These are phyloP conservation scores for Sporothrix protearum DNA, from an alignment of 2,329 filamentous ascomycete genomes.

Conservation along the genomic window DNA sequence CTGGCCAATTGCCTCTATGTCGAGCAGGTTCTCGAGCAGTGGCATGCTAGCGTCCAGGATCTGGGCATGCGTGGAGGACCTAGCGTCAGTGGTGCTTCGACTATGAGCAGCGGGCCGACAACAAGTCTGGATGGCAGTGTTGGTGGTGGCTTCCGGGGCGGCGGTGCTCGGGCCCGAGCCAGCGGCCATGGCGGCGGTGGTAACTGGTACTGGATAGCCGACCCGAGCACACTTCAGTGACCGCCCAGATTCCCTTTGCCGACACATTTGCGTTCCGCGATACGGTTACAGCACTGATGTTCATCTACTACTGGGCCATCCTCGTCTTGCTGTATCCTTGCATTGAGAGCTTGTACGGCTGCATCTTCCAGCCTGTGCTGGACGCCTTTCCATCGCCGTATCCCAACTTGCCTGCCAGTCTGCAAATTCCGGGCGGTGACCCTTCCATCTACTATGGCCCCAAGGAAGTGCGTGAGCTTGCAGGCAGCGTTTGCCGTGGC, in stretches of 20 bases:
- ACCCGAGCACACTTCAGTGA: constrained; percentile 30
- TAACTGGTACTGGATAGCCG: constrained; percentile 41
- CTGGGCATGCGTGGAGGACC: constrained; percentile 26
- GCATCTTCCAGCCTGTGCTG: constrained; percentile 44
- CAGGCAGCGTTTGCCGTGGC: constrained; percentile 49
- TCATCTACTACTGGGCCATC: constrained; percentile 54
- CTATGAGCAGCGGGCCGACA: background rate
- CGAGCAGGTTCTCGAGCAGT: constrained; percentile 47
- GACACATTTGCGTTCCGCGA: constrained; percentile 46
- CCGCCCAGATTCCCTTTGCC: constrained; percentile 43
- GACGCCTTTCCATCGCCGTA: constrained; percentile 42
- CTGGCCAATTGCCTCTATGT: constrained; percentile 47
- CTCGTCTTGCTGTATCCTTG: constrained; percentile 49
- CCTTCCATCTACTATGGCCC: constrained; percentile 20
- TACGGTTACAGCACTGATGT: constrained; percentile 43
- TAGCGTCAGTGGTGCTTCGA: constrained; percentile 11
- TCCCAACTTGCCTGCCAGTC: constrained; percentile 34
- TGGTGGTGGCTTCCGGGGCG: background rate
- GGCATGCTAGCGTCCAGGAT: constrained; percentile 40
- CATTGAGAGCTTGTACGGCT: constrained; percentile 45
- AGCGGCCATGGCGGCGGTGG: background rate
- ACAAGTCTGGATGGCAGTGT: background rate
- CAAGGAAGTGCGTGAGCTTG: constrained; percentile 44
- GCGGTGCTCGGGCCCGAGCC: constrained; percentile 24
- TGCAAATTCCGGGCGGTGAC: constrained; percentile 42